Percentiles rank a stretch among this genome's conserved stretches.
phyloP scores from a whole-genome alignment of 2,329 filamentous ascomycete genomes.

The Calonectria pteridis region DNA sequence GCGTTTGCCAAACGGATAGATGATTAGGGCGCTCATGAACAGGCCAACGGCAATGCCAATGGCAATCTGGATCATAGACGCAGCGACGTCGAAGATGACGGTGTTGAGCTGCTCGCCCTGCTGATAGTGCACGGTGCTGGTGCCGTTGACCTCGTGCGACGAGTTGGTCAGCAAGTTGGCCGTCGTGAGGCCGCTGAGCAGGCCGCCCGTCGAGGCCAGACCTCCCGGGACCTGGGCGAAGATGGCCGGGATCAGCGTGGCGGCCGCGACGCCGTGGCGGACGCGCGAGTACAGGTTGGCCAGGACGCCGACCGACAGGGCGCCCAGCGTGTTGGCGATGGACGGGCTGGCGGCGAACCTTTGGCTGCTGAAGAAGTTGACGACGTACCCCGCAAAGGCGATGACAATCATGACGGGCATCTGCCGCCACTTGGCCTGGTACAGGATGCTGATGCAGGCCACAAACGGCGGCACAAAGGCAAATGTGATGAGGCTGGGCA shows the following conservation, averaged over 20 bases:
- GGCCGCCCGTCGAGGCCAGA: slow-evolving; percentile 59
- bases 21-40: slow-evolving; percentile 61
- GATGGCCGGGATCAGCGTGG: slow-evolving; percentile 61
- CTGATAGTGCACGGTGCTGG: slow-evolving; percentile 42
- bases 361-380: slow-evolving; percentile 78
- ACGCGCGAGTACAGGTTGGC: slow-evolving; percentile 81
- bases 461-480: slow-evolving; percentile 81
- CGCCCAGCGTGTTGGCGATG: slow-evolving; percentile 81
- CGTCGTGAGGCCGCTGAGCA: slow-evolving; percentile 59
- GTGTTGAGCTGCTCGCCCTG: slow-evolving; percentile 46
- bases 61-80: slow-evolving; percentile 65
- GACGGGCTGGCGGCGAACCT: slow-evolving; percentile 78
- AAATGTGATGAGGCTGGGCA: slow-evolving; percentile 66
- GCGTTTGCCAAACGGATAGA: slow-evolving; percentile 64
- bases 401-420: slow-evolving; percentile 83
- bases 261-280: slow-evolving; percentile 63
- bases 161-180: slow-evolving; percentile 60
- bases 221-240: slow-evolving; percentile 64
- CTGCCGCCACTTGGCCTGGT: slow-evolving; percentile 86
- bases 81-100: slow-evolving; percentile 60
- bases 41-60: slow-evolving; percentile 65
- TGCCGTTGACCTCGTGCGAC: slow-evolving; percentile 50
- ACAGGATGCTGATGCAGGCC: slow-evolving; percentile 79
- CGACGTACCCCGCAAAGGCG: slow-evolving; percentile 78
- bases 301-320: slow-evolving; percentile 80